Percentiles rank a stretch among this genome's conserved stretches.
Evolutionary conservation across 495 filamentous ascomycete genomes (phyloP).

Genomic region (Penicillium chermesinum): DNA sequence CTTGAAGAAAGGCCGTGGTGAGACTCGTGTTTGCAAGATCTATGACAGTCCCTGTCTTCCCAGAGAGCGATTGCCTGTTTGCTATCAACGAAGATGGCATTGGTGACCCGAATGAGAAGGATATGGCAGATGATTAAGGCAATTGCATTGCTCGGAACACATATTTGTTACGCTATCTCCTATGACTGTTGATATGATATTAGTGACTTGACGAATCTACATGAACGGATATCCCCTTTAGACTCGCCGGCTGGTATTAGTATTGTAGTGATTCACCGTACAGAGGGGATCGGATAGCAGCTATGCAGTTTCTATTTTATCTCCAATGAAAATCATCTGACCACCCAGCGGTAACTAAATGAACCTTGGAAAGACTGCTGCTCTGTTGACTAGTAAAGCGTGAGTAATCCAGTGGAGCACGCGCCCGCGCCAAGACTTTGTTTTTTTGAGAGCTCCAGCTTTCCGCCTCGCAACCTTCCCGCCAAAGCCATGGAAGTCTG

Average conservation of each 20-base stretch:
- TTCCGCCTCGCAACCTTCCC: conserved; percentile 30
- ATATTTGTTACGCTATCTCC: neutral
- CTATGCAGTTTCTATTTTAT: neutral
- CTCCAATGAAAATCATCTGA: neutral
- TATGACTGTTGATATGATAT: conserved; percentile 16
- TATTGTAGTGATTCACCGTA: too few species aligned
- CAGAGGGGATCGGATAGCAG: too few species aligned
- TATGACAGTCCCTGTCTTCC: conserved; percentile 96
- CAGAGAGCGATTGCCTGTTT: conserved; percentile 94
- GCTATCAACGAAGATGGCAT: conserved; percentile 97
- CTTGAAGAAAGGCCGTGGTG: conserved; percentile 88
- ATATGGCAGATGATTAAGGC: conserved; percentile 73
- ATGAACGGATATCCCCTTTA: neutral
- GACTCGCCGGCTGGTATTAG: too few species aligned
- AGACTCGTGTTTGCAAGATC: conserved; percentile 97
- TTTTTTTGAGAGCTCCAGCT: conserved; percentile 43
- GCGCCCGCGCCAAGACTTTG: conserved; percentile 36
- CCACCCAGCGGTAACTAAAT: neutral
- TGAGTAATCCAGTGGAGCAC: neutral
- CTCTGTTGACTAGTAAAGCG: neutral
- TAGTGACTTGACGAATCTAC: conserved; percentile 31
- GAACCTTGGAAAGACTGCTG: neutral
- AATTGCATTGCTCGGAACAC: neutral
- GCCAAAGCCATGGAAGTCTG: conserved; percentile 36
- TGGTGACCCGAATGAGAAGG: conserved; percentile 91